A percentile compares a stretch with the other conserved stretches of the same genome.
Evolutionary conservation across 768 basidiomycete genomes (phyloP).

Genomic region (Gloeophyllum trabeum): DNA sequence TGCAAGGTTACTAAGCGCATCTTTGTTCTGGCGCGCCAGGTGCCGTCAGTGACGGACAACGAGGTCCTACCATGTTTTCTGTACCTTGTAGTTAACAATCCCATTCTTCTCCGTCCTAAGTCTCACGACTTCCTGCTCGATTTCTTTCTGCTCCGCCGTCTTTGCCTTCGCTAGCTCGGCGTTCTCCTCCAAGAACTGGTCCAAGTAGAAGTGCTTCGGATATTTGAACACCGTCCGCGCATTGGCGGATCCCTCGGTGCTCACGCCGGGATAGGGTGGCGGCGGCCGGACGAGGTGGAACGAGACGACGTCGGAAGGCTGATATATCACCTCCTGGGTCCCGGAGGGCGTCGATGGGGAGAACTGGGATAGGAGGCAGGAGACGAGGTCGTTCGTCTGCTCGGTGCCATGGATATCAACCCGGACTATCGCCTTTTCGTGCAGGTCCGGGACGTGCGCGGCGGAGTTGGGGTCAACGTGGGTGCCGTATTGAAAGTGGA

Average conservation of each 20-base stretch:
- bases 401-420: constrained; percentile 34
- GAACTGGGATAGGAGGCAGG: constrained; percentile 35
- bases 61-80: not conserved
- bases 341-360: constrained; percentile 18
- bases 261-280: not conserved
- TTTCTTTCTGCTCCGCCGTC: constrained; percentile 21
- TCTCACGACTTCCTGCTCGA: constrained; percentile 35
- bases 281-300: constrained; percentile 30
- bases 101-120: constrained; percentile 33
- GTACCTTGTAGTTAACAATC: constrained; percentile 47
- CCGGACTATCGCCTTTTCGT: constrained; percentile 35
- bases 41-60: constrained; percentile 1
- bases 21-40: constrained; percentile 36
- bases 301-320: constrained; percentile 50
- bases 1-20: constrained; percentile 50
- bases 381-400: constrained; percentile 44
- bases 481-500: constrained; percentile 47
- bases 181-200: constrained; percentile 59
- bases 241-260: constrained; percentile 4
- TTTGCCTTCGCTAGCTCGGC: constrained; percentile 28
- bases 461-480: constrained; percentile 24
- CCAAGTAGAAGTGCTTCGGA: constrained; percentile 58
- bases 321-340: constrained; percentile 49
- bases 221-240: constrained; percentile 36
- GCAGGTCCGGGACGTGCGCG: too few relatives aligned